A percentile compares a stretch with the other conserved stretches of the same genome.
phyloP scores from a whole-genome alignment of 148 eudicot species.

The Cornus kousa region DNA sequence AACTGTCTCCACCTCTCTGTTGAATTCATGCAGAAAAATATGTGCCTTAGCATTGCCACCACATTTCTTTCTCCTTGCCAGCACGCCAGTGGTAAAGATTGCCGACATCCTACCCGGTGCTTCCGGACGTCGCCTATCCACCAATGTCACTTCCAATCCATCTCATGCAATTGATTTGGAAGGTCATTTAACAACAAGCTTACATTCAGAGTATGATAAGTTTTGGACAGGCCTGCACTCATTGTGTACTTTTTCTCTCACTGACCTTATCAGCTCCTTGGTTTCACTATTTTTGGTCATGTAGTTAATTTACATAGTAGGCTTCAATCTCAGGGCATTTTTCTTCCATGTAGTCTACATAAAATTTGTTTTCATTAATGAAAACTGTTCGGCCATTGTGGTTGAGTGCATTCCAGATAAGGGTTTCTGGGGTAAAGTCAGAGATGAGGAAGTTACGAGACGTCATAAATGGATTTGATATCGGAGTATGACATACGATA shows the following conservation, averaged over 20 bases:
- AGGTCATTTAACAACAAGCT: constrained; percentile 52
- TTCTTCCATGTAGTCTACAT: constrained; percentile 73
- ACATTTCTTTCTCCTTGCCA: constrained; percentile 61
- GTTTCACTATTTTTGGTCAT: constrained; percentile 51
- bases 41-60: constrained; percentile 41
- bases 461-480: constrained; percentile 51
- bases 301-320: constrained; percentile 74
- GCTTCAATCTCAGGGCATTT: constrained; percentile 67
- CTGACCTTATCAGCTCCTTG: constrained; percentile 43
- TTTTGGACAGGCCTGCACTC: constrained; percentile 73
- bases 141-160: constrained; percentile 66
- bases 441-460: constrained; percentile 61
- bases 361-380: constrained; percentile 69
- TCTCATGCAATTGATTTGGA: constrained; percentile 61
- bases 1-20: constrained; percentile 39
- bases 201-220: constrained; percentile 60
- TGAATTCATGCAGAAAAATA: constrained; percentile 60
- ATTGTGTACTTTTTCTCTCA: constrained; percentile 41
- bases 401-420: constrained; percentile 78
- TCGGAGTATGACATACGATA: constrained; percentile 62
- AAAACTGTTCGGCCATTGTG: constrained; percentile 67
- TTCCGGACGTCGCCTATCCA: constrained; percentile 66
- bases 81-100: constrained; percentile 64
- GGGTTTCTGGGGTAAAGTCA: constrained; percentile 67
- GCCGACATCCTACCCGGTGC: constrained; percentile 69